A percentile compares a stretch with the other conserved stretches of the same genome.
These are phyloP conservation scores for Pseudozyma flocculosa DNA, from an alignment of 1,284 basidiomycete genomes.

Conservation along the genomic window DNA sequence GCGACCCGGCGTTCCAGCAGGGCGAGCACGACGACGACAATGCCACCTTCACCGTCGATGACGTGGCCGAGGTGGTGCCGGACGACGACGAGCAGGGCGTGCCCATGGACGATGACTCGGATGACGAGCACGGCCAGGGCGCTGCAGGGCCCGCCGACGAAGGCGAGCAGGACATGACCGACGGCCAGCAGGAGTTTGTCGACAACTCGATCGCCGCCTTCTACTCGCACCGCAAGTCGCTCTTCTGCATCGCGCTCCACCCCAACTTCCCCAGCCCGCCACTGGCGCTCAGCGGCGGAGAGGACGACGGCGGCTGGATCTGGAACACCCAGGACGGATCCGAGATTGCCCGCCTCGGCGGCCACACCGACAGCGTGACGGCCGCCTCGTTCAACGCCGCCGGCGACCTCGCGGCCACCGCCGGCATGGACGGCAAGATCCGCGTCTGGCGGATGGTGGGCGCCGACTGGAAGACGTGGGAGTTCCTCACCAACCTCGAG, in stretches of 20 bases:
- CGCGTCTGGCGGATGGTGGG: conserved; percentile 73
- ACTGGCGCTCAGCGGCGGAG: conserved; percentile 85
- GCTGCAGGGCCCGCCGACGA: background rate
- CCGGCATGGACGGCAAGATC: conserved; percentile 94
- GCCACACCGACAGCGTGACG: conserved; percentile 89
- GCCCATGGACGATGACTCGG: conserved; percentile 35
- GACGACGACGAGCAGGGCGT: conserved; percentile 35
- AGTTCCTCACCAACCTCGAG: conserved; percentile 85
- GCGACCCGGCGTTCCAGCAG: conserved; percentile 1
- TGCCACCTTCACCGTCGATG: conserved; percentile 27
- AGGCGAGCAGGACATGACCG: conserved; percentile 10
- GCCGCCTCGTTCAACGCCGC: conserved; percentile 77
- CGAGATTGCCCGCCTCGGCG: conserved; percentile 77
- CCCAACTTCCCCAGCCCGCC: conserved; percentile 71
- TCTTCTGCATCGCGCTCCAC: conserved; percentile 83
- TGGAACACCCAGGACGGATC: conserved; percentile 85
- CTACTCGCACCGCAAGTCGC: conserved; percentile 61
- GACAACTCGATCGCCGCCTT: conserved; percentile 56
- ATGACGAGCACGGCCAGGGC: conserved; percentile 11
- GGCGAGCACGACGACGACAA: conserved; percentile 33
- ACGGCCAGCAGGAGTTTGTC: conserved; percentile 32
- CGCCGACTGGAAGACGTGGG: conserved; percentile 74
- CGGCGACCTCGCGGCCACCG: conserved; percentile 88
- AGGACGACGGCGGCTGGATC: conserved; percentile 91
- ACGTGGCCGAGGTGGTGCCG: conserved; percentile 33